Evolutionary conservation across 306 rosid genomes (phyloP).

Genomic region (Ochetophila trinervis): DNA sequence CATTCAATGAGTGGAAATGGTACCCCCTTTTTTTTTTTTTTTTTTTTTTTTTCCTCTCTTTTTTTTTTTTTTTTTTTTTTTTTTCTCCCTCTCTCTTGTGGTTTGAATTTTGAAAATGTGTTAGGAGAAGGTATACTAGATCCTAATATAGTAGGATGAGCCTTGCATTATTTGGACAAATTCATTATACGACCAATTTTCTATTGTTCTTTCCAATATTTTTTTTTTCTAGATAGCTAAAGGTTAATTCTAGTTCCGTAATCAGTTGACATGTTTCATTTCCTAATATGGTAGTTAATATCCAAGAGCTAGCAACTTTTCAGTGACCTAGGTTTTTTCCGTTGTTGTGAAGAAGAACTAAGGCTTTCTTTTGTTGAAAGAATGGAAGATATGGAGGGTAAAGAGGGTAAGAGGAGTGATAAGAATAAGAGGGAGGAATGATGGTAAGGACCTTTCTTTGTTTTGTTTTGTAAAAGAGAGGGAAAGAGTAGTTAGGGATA

Average conservation of each 20-base stretch:
- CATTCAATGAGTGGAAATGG: conserved; percentile 96
- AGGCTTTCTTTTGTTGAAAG: background rate
- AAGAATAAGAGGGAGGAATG: too few relatives aligned
- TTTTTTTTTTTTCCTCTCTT: conserved; percentile 21
- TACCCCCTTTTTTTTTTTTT: too few relatives aligned
- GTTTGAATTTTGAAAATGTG: conserved; percentile 23
- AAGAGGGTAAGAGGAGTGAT: too few relatives aligned
- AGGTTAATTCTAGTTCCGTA: background rate
- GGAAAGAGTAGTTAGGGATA: too few relatives aligned
- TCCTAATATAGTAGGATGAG: conserved; percentile 7
- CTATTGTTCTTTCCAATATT: background rate
- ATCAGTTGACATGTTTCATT: background rate
- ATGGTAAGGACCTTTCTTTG: too few relatives aligned
- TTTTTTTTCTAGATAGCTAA: background rate
- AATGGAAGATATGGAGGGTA: too few relatives aligned
- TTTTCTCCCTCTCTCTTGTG: conserved; percentile 1
- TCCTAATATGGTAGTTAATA: background rate
- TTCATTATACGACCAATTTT: background rate
- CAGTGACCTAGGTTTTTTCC: background rate
- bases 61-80: too few relatives aligned
- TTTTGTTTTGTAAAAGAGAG: too few relatives aligned
- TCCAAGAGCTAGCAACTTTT: background rate
- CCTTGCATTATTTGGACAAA: conserved; percentile 6
- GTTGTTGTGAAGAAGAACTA: background rate
- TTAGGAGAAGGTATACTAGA: conserved; percentile 18